A percentile compares a stretch with the other conserved stretches of the same genome.
These are phyloP conservation scores for Cryptococcus floricola DNA, from an alignment of 1,284 basidiomycete genomes.

Conservation along the genomic window DNA sequence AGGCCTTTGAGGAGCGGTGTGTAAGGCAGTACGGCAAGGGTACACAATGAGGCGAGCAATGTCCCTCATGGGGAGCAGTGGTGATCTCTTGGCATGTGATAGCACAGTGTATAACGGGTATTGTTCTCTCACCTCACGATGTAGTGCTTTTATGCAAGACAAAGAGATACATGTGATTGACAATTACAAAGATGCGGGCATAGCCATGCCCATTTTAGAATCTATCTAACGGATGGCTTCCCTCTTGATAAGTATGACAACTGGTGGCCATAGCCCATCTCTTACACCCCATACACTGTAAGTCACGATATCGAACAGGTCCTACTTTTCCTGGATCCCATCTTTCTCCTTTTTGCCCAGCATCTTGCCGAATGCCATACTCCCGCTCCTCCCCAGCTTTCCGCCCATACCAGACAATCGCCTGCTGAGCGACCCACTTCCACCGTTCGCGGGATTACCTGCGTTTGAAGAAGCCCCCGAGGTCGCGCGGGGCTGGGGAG, in stretches of 20 bases:
- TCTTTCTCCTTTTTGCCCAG: slow-evolving; percentile 42
- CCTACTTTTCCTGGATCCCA: slow-evolving; percentile 14
- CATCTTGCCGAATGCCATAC: slow-evolving; percentile 38
- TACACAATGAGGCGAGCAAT: neutral
- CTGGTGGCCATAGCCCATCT: neutral
- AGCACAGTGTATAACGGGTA: neutral
- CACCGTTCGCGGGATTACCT: slow-evolving; percentile 9
- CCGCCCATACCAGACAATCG: slow-evolving; percentile 34
- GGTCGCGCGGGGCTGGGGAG: too few species aligned
- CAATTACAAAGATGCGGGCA: too few species aligned
- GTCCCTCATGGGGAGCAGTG: neutral
- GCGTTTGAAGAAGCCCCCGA: too few species aligned
- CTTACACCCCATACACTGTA: neutral
- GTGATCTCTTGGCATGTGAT: neutral
- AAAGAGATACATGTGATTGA: neutral
- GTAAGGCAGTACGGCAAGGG: slow-evolving; percentile 61
- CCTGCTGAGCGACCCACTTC: slow-evolving; percentile 25
- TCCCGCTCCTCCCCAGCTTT: slow-evolving; percentile 35
- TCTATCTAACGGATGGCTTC: neutral
- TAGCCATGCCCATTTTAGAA: neutral
- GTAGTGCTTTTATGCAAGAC: neutral
- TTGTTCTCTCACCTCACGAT: neutral
- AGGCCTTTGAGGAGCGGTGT: slow-evolving; percentile 85
- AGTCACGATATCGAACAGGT: neutral
- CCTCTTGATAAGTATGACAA: neutral